Percentiles rank a stretch among this genome's conserved stretches.
phyloP scores from a whole-genome alignment of 2,329 filamentous ascomycete genomes.

The Diaporthe citriasiana region DNA sequence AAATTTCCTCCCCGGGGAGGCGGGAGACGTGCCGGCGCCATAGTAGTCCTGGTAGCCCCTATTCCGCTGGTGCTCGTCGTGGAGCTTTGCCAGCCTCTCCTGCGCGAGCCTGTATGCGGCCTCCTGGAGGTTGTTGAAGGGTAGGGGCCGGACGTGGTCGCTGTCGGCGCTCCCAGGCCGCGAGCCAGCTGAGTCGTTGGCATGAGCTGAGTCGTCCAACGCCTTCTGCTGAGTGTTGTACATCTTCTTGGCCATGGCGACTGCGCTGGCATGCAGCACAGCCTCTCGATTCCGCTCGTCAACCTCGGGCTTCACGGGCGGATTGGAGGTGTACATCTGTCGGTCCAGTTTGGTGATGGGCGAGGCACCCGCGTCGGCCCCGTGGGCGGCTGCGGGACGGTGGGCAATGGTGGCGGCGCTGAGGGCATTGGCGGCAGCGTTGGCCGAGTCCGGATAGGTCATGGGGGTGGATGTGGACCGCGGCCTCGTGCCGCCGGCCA shows the following conservation, averaged over 20 bases:
- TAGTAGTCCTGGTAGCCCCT: constrained; percentile 84
- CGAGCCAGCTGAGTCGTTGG: constrained; percentile 50
- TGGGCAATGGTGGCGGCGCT: constrained; percentile 80
- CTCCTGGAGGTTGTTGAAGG: constrained; percentile 80
- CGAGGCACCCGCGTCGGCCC: constrained; percentile 75
- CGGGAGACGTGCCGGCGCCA: constrained; percentile 62
- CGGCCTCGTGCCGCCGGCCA: constrained; percentile 68
- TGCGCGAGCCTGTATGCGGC: constrained; percentile 89
- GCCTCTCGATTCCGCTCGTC: constrained; percentile 82
- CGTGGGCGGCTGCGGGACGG: constrained; percentile 62
- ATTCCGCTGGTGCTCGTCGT: constrained; percentile 75
- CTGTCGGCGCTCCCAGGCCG: constrained; percentile 46
- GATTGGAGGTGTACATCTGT: constrained; percentile 83
- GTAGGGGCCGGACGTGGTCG: constrained; percentile 62
- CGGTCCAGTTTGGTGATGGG: constrained; percentile 77
- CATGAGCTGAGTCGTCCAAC: constrained; percentile 64
- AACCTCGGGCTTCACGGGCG: constrained; percentile 78
- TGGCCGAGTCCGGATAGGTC: constrained; percentile 65
- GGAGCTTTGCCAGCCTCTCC: constrained; percentile 84
- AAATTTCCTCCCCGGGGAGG: constrained; percentile 58
- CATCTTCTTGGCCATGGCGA: constrained; percentile 92
- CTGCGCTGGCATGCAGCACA: constrained; percentile 82
- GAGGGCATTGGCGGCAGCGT: constrained; percentile 76
- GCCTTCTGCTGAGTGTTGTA: constrained; percentile 78
- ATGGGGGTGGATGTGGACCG: constrained; percentile 76